phyloP scores from a whole-genome alignment of 1,139 yeast species.

The Kodamaea sp. region DNA sequence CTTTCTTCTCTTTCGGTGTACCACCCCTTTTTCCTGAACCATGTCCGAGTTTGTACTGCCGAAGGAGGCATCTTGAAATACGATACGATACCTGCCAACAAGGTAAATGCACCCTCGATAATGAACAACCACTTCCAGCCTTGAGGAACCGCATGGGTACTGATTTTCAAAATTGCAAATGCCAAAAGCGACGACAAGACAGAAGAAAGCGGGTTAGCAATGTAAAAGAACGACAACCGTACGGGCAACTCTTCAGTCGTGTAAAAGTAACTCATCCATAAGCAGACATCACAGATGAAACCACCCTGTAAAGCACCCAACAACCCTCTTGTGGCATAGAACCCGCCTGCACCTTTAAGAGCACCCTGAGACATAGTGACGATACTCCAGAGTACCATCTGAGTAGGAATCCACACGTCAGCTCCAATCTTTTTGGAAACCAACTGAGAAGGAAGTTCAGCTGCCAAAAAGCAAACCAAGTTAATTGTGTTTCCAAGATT shows the following conservation, averaged over 20 bases:
- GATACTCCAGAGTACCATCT: conserved; percentile 52
- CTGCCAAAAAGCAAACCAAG: conserved; percentile 45
- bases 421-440: conserved; percentile 54
- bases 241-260: conserved; percentile 27
- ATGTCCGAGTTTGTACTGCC: conserved; percentile 28
- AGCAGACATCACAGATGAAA: conserved; percentile 29
- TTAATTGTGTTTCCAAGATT: conserved; percentile 51
- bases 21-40: conserved; percentile 36
- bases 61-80: conserved; percentile 38
- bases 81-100: conserved; percentile 28
- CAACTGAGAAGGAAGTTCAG: conserved; percentile 58
- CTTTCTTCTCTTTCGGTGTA: conserved; percentile 37
- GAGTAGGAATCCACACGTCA: conserved; percentile 55
- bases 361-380: conserved; percentile 50
- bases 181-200: conserved; percentile 28
- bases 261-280: conserved; percentile 36
- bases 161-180: conserved; percentile 28
- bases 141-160: conserved; percentile 13
- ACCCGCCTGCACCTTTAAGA: conserved; percentile 29
- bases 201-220: conserved; percentile 24
- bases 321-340: conserved; percentile 28
- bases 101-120: conserved; percentile 34
- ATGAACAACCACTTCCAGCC: conserved; percentile 42
- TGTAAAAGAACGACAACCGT: conserved; percentile 29
- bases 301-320: conserved; percentile 34